Conservation (phyloP, 768 basidiomycete genomes). For the Lactarius hatsudake region DNA sequence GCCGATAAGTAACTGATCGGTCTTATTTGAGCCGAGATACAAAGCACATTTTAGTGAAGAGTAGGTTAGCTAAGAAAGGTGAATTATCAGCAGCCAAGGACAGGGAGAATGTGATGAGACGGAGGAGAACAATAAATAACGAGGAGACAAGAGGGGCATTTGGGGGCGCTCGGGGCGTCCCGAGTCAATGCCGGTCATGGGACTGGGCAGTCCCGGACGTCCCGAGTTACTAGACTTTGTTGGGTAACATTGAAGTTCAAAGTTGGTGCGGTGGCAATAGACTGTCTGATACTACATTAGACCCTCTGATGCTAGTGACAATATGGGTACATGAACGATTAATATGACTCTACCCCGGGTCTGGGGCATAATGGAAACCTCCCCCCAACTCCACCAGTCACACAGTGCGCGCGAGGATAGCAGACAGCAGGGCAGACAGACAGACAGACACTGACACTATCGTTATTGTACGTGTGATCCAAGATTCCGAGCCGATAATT, state of each 20-base stretch:
- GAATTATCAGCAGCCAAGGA: background rate
- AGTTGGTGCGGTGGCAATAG: constrained; percentile 17
- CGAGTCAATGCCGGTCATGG: constrained; percentile 2
- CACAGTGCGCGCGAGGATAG: constrained; percentile 25
- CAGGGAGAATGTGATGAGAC: background rate
- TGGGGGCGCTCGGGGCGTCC: background rate
- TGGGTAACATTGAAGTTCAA: constrained; percentile 26
- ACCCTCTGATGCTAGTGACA: background rate
- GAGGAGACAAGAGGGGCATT: background rate
- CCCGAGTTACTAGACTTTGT: constrained; percentile 23
- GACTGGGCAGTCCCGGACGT: constrained; percentile 1
- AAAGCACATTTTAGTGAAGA: background rate
- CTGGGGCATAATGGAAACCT: constrained; percentile 24
- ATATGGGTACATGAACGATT: constrained; percentile 17
- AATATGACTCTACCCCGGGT: constrained; percentile 11
- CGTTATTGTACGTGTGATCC: background rate
- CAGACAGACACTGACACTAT: background rate
- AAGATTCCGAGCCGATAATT: background rate
- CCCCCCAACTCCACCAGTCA: background rate
- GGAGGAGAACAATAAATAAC: too few species aligned
- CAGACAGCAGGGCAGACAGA: background rate
- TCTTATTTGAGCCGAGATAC: background rate
- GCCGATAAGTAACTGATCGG: background rate
- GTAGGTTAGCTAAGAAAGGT: background rate
- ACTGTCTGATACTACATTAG: background rate